Evolutionary conservation across 2,329 filamentous ascomycete species (phyloP), one percentile per base, ranked within the genome.

Genomic region (Fusarium haematococcum): DNA sequence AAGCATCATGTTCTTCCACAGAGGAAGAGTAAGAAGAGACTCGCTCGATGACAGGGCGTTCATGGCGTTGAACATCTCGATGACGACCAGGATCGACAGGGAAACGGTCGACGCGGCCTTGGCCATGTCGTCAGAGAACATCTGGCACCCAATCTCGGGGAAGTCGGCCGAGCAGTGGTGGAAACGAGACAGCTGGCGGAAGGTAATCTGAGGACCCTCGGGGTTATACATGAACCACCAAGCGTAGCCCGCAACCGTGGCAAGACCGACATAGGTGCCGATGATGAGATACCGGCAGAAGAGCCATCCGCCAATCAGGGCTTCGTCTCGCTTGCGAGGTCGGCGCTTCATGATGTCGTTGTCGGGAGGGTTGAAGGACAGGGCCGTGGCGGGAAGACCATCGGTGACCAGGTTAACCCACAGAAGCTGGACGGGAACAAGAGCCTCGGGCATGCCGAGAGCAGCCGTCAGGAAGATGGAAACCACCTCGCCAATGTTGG

Each of bases 181-280:
- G 91, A 98, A 99, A 85, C 97, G 93, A 27, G 93, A 88, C 76
- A 99, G 88, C 82, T 99, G 94, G 83, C 90, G 93, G 86, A 98
- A 98, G 73, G 88, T 91, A 84, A 99, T 97, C 83, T 97, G 94
- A 27, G 97, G 97, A 1, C 97, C 97, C 76, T 92, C 91, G 10
- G 91, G 85, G 86, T 98, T 96, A 88, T 93, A 98, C 93, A 99
- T 95, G 88, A 98, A 99, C 94, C 95, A 99, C 97, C 97, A 99
- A n/a, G 95, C 96, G 81, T 99, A 99, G 54, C 97, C 97, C 80
- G 93, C 95, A 23, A 99, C 97, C 5, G 97, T 99, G 63, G 97
- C 97, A 45, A 95, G 88, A 81, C 97, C 97, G 68, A 99, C 97
- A 75, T 99, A 99, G 10, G 91, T 95, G 71, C 97, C 97, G 78